Percentiles rank a stretch among this genome's conserved stretches.
Conservation (phyloP, 331 rosid species). For the Phaseolus coccineus region DNA sequence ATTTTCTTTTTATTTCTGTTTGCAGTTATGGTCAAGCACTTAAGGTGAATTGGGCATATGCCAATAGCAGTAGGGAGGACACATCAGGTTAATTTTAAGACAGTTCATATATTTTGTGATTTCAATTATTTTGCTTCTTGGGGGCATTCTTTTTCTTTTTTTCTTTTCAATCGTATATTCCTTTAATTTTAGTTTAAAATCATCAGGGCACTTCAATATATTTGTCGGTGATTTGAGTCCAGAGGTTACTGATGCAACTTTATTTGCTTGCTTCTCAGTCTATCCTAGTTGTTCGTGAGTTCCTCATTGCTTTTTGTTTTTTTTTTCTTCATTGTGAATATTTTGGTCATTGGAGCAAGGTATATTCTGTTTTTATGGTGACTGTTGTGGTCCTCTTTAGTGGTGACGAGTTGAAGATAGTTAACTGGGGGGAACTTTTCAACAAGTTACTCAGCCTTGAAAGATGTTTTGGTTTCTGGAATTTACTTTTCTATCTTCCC, state of each 20-base stretch:
- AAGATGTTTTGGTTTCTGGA: conserved; percentile 45
- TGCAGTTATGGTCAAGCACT: conserved; percentile 69
- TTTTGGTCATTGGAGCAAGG: conserved; percentile 48
- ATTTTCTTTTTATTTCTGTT: conserved; percentile 18
- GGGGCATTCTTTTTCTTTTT: conserved; percentile 46
- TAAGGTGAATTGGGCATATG: conserved; percentile 75
- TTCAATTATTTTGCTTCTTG: conserved; percentile 45
- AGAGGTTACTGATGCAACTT: conserved; percentile 79
- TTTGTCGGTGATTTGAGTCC: conserved; percentile 79
- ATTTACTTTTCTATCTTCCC: conserved; percentile 38
- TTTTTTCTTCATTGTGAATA: conserved; percentile 21
- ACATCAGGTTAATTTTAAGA: conserved; percentile 63
- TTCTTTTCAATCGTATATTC: conserved; percentile 41
- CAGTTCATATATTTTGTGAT: conserved; percentile 27
- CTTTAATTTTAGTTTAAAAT: conserved; percentile 57
- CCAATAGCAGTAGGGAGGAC: conserved; percentile 64
- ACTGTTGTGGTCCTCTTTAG: conserved; percentile 39
- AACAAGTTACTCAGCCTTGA: conserved; percentile 31
- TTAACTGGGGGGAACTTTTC: conserved; percentile 45
- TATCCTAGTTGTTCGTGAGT: conserved; percentile 81
- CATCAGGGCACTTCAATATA: conserved; percentile 71
- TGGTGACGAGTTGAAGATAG: conserved; percentile 42
- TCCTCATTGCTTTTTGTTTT: conserved; percentile 59
- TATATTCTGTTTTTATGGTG: conserved; percentile 45
- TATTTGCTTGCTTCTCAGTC: conserved; percentile 78